A percentile compares a stretch with the other conserved stretches of the same genome.
Evolutionary conservation across 2,329 filamentous ascomycete species (phyloP).

Genomic region (Trichoderma sp.): DNA sequence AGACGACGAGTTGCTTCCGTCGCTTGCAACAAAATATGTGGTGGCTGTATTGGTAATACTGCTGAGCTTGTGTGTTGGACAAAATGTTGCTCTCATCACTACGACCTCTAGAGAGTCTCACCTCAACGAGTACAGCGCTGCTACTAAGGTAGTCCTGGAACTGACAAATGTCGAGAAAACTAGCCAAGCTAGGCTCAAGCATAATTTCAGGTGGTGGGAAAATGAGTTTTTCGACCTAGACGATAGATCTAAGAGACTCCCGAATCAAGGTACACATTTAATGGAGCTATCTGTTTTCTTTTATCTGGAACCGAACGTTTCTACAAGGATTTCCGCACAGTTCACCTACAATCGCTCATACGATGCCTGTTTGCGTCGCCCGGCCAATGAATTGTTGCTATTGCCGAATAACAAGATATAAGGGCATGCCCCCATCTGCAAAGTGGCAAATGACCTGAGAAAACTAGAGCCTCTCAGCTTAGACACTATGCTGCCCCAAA

Average conservation of each 20-base stretch:
- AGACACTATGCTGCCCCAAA: not conserved
- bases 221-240: not conserved
- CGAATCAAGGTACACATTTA: not conserved
- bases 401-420: no score
- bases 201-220: not conserved
- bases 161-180: no score
- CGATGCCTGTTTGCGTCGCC: no score
- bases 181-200: not conserved
- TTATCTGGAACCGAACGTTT: no score
- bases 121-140: not conserved
- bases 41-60: not conserved
- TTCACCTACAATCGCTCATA: no score
- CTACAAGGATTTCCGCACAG: no score
- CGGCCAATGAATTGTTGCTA: no score
- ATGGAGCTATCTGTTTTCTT: not conserved
- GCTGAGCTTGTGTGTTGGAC: not conserved
- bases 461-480: not conserved
- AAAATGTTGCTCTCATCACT: not conserved
- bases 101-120: not conserved
- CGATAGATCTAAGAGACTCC: not conserved
- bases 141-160: no score
- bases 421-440: not conserved
- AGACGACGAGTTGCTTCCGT: not conserved
- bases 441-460: not conserved
- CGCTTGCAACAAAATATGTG: not conserved